These are phyloP conservation scores for Mycocentrospora acerina DNA, from an alignment of 2,329 filamentous ascomycete genomes.

Conservation along the genomic window DNA sequence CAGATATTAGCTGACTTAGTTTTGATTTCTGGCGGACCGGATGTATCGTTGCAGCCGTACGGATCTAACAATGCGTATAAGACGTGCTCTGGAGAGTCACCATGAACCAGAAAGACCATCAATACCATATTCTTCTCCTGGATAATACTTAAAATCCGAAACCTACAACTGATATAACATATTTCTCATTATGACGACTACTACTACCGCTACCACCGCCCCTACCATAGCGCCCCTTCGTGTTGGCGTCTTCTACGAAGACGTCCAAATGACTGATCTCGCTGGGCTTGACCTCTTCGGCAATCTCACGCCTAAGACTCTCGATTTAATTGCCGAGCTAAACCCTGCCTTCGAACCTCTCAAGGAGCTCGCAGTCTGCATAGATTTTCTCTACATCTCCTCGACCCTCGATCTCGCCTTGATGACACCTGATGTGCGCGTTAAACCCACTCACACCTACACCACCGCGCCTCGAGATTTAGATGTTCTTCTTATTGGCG, in stretches of 20 bases:
- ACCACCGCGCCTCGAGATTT: conserved; percentile 45
- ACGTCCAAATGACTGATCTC: conserved; percentile 45
- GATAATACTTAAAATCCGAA: too few species aligned
- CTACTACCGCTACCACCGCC: conserved; percentile 1
- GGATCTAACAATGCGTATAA: too few species aligned
- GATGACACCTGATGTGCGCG: conserved; percentile 35
- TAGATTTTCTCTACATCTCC: conserved; percentile 45
- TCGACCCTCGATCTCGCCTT: conserved; percentile 35
- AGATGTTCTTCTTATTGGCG: conserved; percentile 45
- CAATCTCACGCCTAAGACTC: conserved; percentile 34
- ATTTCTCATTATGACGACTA: too few species aligned
- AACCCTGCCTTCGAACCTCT: conserved; percentile 13
- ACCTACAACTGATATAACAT: too few species aligned
- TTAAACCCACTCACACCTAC: conserved; percentile 45
- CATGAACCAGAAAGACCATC: too few species aligned
- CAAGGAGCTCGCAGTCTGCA: conserved; percentile 25
- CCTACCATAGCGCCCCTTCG: conserved; percentile 41
- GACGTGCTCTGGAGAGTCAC: too few species aligned
- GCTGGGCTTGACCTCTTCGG: conserved; percentile 45
- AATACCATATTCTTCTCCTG: too few species aligned
- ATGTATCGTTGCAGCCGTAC: too few species aligned
- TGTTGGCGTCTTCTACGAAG: conserved; percentile 45
- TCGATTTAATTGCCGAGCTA: conserved; percentile 19
- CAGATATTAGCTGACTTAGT: too few species aligned
- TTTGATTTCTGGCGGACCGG: too few species aligned